Evolutionary conservation across 2,329 filamentous ascomycete species (phyloP), one percentile per base, ranked within the genome.

Genomic region (Apiospora malaysiana): DNA sequence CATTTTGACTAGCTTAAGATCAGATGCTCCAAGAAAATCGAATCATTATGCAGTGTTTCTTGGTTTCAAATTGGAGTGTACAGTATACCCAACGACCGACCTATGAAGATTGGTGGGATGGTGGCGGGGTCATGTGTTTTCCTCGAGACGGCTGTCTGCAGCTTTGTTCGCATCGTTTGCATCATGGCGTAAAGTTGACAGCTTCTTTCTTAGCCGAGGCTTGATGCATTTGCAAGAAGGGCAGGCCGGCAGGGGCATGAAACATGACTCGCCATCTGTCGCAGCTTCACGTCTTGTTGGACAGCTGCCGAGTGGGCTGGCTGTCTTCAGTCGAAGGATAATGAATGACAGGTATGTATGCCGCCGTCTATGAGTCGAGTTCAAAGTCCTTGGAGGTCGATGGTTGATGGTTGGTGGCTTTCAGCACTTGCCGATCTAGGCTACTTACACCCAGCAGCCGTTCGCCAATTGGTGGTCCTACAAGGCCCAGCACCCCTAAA

Each of bases 231-330:
- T 40, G 2, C 4, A 10, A 12, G 27, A 59, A 37, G 16, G 21
- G 27, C 18, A 21, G 21, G 27, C n/a, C 16, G 21, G 27, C 18
- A 21, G 21, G 27, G 51, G 27, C 51, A 6, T 40, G 56, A 63
- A 63, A 23, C 56, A 63, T 40, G 56, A 63, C 56, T 63, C 27
- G 56, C 32, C 37, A 40, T 8, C 56, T 63, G 51, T 37, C 27
- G 27, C 51, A 59, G 27, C 27, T 7, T 10, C 7, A 8, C 27
- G 51, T 16, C 49, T 56, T 56, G 25, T 9, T 32, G 14, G 18
- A 56, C 49, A 56, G 49, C 25, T 56, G 49, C 49, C 25, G 27
- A 56, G 49, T 56, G 49, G 49, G 16, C 18, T 32, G 49, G 16
- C 18, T 32, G 7, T 12, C 10, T 27, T 14, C 49, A 8, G 49